Percentiles rank a stretch among this genome's conserved stretches.
These are phyloP conservation scores for Filobasidium wieringae DNA, from an alignment of 768 basidiomycete species.

Conservation along the genomic window DNA sequence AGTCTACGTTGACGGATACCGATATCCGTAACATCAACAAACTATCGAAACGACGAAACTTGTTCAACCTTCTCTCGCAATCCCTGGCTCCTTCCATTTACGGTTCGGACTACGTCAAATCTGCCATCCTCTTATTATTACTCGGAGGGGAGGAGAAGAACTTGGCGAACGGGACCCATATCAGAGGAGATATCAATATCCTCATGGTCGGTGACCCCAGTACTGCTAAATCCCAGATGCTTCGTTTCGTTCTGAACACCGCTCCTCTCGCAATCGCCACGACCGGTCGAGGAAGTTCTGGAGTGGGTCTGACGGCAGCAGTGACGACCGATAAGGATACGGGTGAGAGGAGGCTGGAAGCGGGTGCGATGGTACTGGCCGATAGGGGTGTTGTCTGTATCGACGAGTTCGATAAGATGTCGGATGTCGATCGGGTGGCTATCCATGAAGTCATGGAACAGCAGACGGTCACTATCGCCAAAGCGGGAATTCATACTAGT, in stretches of 20 bases:
- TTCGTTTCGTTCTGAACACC: constrained; percentile 89
- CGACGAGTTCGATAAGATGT: constrained; percentile 99
- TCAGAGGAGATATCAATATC: constrained; percentile 97
- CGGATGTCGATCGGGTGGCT: constrained; percentile 92
- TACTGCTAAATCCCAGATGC: constrained; percentile 93
- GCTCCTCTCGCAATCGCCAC: constrained; percentile 97
- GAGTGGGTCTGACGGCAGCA: constrained; percentile 95
- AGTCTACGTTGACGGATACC: constrained; percentile 76
- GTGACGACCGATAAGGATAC: constrained; percentile 98
- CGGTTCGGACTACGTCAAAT: constrained; percentile 91
- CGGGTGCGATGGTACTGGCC: constrained; percentile 98
- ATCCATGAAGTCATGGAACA: constrained; percentile 99
- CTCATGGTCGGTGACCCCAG: constrained; percentile 99
- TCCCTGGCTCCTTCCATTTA: constrained; percentile 96
- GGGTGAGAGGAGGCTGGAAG: constrained; percentile 90
- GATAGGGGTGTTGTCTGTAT: constrained; percentile 98
- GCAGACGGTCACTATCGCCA: constrained; percentile 98
- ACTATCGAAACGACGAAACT: constrained; percentile 70
- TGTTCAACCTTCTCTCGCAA: constrained; percentile 77
- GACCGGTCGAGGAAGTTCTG: constrained; percentile 94
- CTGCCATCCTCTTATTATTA: constrained; percentile 78
- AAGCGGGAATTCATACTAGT: constrained; percentile 96
- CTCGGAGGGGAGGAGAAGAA: constrained; percentile 98
- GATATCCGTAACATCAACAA: constrained; percentile 96
- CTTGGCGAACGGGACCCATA: constrained; percentile 90